Evolutionary conservation across 2,329 filamentous ascomycete genomes (phyloP).

Genomic region (Stemphylium lycopersici): DNA sequence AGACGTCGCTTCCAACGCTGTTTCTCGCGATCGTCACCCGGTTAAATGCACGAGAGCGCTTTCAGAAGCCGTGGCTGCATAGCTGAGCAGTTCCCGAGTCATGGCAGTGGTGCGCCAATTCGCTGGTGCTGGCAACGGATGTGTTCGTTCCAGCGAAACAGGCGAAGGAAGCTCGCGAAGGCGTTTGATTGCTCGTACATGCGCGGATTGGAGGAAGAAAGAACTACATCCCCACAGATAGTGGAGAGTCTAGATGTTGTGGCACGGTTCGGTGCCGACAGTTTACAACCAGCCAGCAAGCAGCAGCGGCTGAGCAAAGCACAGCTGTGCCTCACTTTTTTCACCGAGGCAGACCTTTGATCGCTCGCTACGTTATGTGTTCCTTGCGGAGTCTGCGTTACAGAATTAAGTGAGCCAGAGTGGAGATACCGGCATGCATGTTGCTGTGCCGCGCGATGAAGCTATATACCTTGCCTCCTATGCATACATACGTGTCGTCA

Average conservation of each 20-base stretch:
- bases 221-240: slow-evolving; percentile 7
- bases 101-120: not conserved
- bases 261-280: slow-evolving; percentile 8
- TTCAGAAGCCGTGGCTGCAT: slow-evolving; percentile 23
- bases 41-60: slow-evolving; percentile 21
- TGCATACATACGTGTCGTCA: slow-evolving; percentile 37
- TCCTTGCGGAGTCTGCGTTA: not conserved
- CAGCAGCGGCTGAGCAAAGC: slow-evolving; percentile 1
- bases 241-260: slow-evolving; percentile 13
- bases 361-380: slow-evolving; percentile 8
- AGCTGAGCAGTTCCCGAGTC: slow-evolving; percentile 1
- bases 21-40: slow-evolving; percentile 13
- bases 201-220: slow-evolving; percentile 28
- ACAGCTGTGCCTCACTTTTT: slow-evolving; percentile 14
- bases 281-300: slow-evolving; percentile 1
- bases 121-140: not conserved
- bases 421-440: slow-evolving; percentile 19
- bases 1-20: not conserved
- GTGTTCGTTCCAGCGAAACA: slow-evolving; percentile 3
- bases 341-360: slow-evolving; percentile 23
- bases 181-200: slow-evolving; percentile 7
- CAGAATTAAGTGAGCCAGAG: slow-evolving; percentile 16
- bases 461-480: slow-evolving; percentile 8
- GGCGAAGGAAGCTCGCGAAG: slow-evolving; percentile 7
- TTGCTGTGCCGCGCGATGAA: slow-evolving; percentile 18